Conservation (phyloP, 768 basidiomycete species). For the Suillus subalutaceus region DNA sequence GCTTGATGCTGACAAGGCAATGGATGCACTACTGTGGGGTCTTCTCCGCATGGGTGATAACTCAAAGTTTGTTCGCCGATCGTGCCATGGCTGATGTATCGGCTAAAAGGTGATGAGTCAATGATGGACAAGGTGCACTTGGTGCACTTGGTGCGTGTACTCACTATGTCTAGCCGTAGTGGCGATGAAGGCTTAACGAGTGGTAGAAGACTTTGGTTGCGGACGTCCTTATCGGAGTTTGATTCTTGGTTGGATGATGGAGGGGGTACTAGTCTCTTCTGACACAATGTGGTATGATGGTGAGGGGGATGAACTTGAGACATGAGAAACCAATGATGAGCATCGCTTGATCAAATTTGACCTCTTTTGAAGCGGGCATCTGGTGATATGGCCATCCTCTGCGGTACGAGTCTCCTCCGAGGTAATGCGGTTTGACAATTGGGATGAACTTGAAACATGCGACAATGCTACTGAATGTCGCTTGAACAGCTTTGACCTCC, state of each 20-base stretch:
- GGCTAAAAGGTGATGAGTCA: constrained; percentile 25
- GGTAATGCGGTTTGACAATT: neutral
- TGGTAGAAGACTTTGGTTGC: constrained; percentile 20
- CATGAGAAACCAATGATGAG: neutral
- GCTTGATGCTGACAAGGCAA: constrained; percentile 3
- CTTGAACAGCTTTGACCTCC: constrained; percentile 15
- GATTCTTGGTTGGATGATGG: neutral
- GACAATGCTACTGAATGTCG: neutral
- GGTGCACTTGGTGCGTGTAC: constrained; percentile 4
- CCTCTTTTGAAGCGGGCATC: neutral
- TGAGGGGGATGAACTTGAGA: neutral
- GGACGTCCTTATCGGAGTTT: neutral
- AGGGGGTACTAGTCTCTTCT: neutral
- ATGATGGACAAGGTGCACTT: neutral
- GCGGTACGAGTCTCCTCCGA: neutral
- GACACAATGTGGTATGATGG: neutral
- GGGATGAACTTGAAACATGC: neutral
- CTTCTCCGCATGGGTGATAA: constrained; percentile 1
- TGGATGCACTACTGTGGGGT: neutral
- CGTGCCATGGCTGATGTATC: constrained; percentile 32
- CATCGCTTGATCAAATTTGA: constrained; percentile 17
- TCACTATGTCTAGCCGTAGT: constrained; percentile 29
- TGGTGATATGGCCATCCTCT: neutral
- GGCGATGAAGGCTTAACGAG: constrained; percentile 29
- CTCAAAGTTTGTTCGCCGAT: constrained; percentile 26